Evolutionary conservation across 1,284 basidiomycete genomes (phyloP).

Genomic region (Cerrena zonata): DNA sequence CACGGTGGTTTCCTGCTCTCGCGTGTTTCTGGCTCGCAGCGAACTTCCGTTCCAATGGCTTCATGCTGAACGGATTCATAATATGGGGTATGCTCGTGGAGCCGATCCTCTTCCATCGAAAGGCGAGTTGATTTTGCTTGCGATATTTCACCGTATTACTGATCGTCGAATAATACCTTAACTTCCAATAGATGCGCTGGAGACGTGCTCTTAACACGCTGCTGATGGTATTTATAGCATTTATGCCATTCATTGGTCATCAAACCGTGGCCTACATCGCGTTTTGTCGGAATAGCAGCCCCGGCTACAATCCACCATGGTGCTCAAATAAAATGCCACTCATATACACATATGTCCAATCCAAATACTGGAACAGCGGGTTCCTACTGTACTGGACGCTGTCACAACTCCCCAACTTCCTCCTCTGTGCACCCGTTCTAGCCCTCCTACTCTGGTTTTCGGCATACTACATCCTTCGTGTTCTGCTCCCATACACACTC

Average conservation of each 20-base stretch:
- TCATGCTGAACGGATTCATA: slow-evolving; percentile 71
- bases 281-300: slow-evolving; percentile 48
- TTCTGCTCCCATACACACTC: slow-evolving; percentile 14
- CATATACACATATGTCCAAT: slow-evolving; percentile 82
- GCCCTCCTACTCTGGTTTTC: slow-evolving; percentile 45
- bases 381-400: slow-evolving; percentile 83
- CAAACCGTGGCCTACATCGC: slow-evolving; percentile 59
- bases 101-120: slow-evolving; percentile 38
- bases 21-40: slow-evolving; percentile 63
- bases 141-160: background rate
- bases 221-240: slow-evolving; percentile 39
- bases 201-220: slow-evolving; percentile 16
- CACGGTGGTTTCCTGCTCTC: slow-evolving; percentile 49
- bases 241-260: slow-evolving; percentile 66
- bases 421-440: slow-evolving; percentile 73
- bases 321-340: slow-evolving; percentile 58
- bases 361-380: slow-evolving; percentile 83
- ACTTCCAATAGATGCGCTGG: background rate
- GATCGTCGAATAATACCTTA: background rate
- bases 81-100: slow-evolving; percentile 61
- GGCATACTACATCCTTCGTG: slow-evolving; percentile 29
- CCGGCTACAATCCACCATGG: slow-evolving; percentile 42
- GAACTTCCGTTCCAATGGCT: slow-evolving; percentile 76
- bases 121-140: slow-evolving; percentile 25
- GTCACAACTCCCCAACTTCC: slow-evolving; percentile 83